phyloP scores from a whole-genome alignment of 805 yeast genomes.

The Cephaloascus albidus region DNA sequence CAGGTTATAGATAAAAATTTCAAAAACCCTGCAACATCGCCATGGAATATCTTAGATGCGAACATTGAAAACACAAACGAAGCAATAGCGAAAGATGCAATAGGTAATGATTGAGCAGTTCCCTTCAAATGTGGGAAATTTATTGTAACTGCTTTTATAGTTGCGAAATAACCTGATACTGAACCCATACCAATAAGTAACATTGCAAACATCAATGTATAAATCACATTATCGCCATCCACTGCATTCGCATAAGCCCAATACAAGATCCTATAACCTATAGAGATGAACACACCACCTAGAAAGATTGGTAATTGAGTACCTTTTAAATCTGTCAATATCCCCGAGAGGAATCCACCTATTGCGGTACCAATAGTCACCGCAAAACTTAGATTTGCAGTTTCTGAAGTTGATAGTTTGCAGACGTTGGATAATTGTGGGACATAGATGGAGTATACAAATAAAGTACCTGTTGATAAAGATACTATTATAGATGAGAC shows the following conservation, averaged over 20 bases:
- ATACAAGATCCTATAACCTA: conserved; percentile 20
- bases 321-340: conserved; percentile 22
- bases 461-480: conserved; percentile 21
- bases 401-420: conserved; percentile 15
- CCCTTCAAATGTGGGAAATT: conserved; percentile 21
- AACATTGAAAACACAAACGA: conserved; percentile 16
- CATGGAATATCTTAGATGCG: conserved; percentile 11
- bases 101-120: conserved; percentile 25
- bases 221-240: conserved; percentile 3
- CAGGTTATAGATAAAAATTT: conserved; percentile 13
- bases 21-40: conserved; percentile 14
- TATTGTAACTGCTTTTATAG: conserved; percentile 22
- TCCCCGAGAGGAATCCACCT: conserved; percentile 22
- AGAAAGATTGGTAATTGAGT: conserved; percentile 21
- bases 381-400: conserved; percentile 20
- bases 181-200: conserved; percentile 22
- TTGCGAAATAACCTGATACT: conserved; percentile 21
- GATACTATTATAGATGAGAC: conserved; percentile 20
- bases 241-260: not conserved
- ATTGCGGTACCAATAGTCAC: conserved; percentile 21
- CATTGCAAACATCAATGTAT: conserved; percentile 15
- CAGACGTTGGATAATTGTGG: conserved; percentile 22
- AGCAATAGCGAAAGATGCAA: conserved; percentile 26
- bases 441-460: conserved; percentile 22
- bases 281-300: conserved; percentile 12